Base-by-base conservation (phyloP, 805 yeast species). In the Limtongozyma cylindracea region DNA sequence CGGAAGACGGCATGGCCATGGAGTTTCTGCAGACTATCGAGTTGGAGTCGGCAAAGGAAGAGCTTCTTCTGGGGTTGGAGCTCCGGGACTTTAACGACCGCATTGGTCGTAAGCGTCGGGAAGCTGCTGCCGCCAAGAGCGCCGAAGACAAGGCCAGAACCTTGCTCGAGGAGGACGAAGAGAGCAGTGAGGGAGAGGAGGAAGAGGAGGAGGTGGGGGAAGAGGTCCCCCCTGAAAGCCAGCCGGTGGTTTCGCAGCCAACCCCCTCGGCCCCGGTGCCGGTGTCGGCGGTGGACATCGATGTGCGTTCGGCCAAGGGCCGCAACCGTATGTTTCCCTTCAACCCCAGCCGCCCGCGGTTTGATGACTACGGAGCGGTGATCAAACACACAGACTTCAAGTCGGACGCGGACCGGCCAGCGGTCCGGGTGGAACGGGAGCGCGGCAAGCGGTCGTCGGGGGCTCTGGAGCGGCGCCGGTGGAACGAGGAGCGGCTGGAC, bases 291-390 rank as follows among this genome's bases (percentile, higher is more conserved):
- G 47, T 66, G 23, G 76, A 70, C 34, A 59, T 68, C 19, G 49
- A 58, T 21, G 33, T 50, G n/a, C n/a, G n/a, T n/a, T n/a, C n/a
- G n/a, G n/a, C n/a, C n/a, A n/a, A n/a, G n/a, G n/a, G n/a, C n/a
- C n/a, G n/a, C n/a, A n/a, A n/a, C n/a, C n/a, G n/a, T n/a, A 70
- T 73, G 74, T 88, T 84, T 36, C 96, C 93, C 8, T 72, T 50
- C 31, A 47, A 61, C 18, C 56, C 60, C 1, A 29, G 31, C 13
- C 61, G 62, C 31, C 47, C 58, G 12, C 63, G 72, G 30, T 47
- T 56, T 21, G 96, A 88, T 37, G 95, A 84, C 31, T 88, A 84
- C 40, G 99, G 99, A 15, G 69, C 64, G 25, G 45, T 68, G 2
- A 66, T 82, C 11, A 67, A 70, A 28, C 56, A 57, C 19, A 60